These are phyloP conservation scores for Avena atlantica DNA, from an alignment of 176 grass and related monocot genomes.

Conservation along the genomic window DNA sequence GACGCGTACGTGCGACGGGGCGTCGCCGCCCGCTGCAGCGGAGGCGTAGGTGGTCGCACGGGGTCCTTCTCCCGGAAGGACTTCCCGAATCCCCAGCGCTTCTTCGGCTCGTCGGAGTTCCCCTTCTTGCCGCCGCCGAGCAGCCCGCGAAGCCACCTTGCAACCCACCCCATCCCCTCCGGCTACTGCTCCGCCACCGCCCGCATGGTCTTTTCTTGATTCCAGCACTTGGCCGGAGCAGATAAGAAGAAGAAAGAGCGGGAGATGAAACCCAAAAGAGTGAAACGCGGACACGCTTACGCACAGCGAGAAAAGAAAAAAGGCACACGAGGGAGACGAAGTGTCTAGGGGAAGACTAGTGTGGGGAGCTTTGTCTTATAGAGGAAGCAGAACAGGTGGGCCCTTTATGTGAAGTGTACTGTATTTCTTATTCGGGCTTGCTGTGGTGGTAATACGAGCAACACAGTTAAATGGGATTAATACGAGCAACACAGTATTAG, in stretches of 20 bases:
- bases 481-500: background rate
- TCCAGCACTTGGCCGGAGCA: constrained; percentile 18
- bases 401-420: background rate
- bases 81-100: constrained; percentile 67
- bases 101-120: constrained; percentile 41
- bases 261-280: constrained; percentile 60
- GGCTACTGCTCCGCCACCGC: constrained; percentile 23
- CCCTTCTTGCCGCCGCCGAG: constrained; percentile 69
- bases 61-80: constrained; percentile 70
- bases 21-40: constrained; percentile 20
- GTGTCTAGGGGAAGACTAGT: constrained; percentile 8
- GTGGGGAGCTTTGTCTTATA: constrained; percentile 48
- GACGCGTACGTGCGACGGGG: constrained; percentile 33
- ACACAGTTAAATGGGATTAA: background rate
- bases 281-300: constrained; percentile 37
- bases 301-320: background rate
- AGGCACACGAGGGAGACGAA: background rate
- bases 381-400: constrained; percentile 16
- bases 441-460: no score
- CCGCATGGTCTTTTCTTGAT: background rate
- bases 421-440: no score
- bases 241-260: constrained; percentile 49
- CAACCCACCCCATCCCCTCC: constrained; percentile 68
- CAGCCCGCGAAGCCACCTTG: constrained; percentile 75
- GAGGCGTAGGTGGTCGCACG: constrained; percentile 24